Evolutionary conservation across 116 monocot species (phyloP), one percentile per base, ranked within the genome.

Genomic region (Zostera marina): DNA sequence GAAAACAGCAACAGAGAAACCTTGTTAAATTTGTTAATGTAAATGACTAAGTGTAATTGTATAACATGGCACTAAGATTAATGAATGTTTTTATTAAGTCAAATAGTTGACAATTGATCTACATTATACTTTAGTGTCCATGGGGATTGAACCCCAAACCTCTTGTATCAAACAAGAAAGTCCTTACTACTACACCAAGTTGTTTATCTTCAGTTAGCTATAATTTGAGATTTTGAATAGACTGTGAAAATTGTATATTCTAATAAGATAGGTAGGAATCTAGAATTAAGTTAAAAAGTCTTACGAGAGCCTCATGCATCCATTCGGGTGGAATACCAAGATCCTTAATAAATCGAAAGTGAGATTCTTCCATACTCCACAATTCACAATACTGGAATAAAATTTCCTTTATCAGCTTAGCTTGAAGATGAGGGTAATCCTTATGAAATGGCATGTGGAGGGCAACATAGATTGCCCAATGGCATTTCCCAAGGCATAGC

Each of bases 401-500:
- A 23, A 98, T 86, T 73, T 96, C 89, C 66, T 56, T 82, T 22
- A 98, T 78, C 44, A 89, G 43, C 59, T 74, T 78, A 42, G 61
- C 63, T 32, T 89, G 90, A n/a, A 86, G 46, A 70, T 73, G 60
- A 55, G 77, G 77, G 24, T 43, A 68, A 53, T 72, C 76, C 24
- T 76, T 73, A 54, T 22, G 69, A 58, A 71, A 64, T 41, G 80
- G 66, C 80, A 98, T 85, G 71, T 90, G 82, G 13, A 86, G 47
- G 60, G 79, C 76, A 54, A 90, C 86, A 81, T 98, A 98, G 48
- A 98, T 89, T 52, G 89, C 98, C 98, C 89, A 98, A 52, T 89
- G 85, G 64, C 79, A 85, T 52, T 80, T 72, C 20, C 90, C 90
- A 67, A 83, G 70, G 58, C 74, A 76, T 19, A 98, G 61, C 72